Conservation (phyloP, 2,329 filamentous ascomycete species). For the Alternaria ethzedia region DNA sequence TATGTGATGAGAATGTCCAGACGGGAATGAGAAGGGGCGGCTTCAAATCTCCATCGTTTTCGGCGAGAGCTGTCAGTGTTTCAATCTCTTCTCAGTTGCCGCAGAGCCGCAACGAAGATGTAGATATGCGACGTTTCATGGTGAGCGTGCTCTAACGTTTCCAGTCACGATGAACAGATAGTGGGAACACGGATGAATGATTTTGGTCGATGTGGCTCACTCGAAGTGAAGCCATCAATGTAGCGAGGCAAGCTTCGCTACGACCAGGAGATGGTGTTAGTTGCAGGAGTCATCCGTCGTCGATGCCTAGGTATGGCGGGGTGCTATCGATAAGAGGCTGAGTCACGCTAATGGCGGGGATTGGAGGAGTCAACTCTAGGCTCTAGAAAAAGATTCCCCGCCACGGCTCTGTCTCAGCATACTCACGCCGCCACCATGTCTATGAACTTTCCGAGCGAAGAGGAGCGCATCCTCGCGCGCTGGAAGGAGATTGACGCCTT, state of each 20-base stretch:
- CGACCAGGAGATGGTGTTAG: neutral
- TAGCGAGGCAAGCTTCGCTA: neutral
- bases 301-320: neutral
- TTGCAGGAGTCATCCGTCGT: neutral
- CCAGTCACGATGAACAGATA: neutral
- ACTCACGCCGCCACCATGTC: constrained; percentile 63
- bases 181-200: no score
- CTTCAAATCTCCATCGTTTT: neutral
- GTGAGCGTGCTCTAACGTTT: neutral
- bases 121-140: neutral
- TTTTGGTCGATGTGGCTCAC: no score
- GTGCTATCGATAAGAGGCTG: constrained; percentile 31
- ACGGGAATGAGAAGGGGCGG: neutral
- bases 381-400: constrained; percentile 36
- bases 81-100: constrained; percentile 3
- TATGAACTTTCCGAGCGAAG: constrained; percentile 91
- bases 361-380: constrained; percentile 30
- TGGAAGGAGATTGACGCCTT: constrained; percentile 96
- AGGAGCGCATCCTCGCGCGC: constrained; percentile 80
- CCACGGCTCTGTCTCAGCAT: constrained; percentile 25
- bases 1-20: neutral
- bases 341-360: constrained; percentile 26
- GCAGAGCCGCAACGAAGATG: neutral
- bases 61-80: constrained; percentile 14
- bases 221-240: no score